Evolutionary conservation across 768 basidiomycete species (phyloP).

Genomic region (Suillus alpinus): DNA sequence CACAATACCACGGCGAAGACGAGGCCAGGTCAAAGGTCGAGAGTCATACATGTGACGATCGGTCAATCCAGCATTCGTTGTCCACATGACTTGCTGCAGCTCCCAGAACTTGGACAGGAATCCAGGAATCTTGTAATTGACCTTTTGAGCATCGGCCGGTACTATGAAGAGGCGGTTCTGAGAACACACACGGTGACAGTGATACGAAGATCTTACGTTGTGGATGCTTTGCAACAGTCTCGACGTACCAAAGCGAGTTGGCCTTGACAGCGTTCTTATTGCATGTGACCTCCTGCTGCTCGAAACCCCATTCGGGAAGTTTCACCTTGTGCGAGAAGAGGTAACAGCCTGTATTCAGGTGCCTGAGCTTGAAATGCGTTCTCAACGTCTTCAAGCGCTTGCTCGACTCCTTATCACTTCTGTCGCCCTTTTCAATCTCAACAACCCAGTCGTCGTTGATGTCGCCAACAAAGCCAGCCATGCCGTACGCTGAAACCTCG

Average conservation of each 20-base stretch:
- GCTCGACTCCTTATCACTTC: conserved; percentile 59
- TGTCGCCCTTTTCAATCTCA: conserved; percentile 74
- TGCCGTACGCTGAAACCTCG: conserved; percentile 93
- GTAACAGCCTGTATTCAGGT: conserved; percentile 89
- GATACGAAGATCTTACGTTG: conserved; percentile 49
- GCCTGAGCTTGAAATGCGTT: conserved; percentile 79
- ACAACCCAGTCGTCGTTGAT: conserved; percentile 92
- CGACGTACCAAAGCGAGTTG: conserved; percentile 93
- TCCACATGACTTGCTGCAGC: conserved; percentile 94
- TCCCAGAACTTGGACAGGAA: conserved; percentile 92
- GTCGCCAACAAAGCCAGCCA: conserved; percentile 81
- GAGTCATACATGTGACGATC: conserved; percentile 96
- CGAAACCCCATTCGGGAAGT: conserved; percentile 95
- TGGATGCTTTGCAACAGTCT: conserved; percentile 72
- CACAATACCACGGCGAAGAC: conserved; percentile 87
- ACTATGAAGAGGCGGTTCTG: conserved; percentile 43
- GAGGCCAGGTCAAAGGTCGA: conserved; percentile 90
- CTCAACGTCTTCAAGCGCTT: conserved; percentile 77
- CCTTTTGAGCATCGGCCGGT: conserved; percentile 63
- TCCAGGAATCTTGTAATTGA: conserved; percentile 88
- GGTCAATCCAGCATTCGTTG: conserved; percentile 92
- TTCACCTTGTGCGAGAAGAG: conserved; percentile 98
- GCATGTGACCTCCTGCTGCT: conserved; percentile 99
- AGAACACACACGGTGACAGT: neutral
- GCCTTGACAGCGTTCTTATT: conserved; percentile 92